Percentiles rank a stretch among this genome's conserved stretches.
phyloP scores from a whole-genome alignment of 768 basidiomycete genomes.

The Naganishia vaughanmartiniae region DNA sequence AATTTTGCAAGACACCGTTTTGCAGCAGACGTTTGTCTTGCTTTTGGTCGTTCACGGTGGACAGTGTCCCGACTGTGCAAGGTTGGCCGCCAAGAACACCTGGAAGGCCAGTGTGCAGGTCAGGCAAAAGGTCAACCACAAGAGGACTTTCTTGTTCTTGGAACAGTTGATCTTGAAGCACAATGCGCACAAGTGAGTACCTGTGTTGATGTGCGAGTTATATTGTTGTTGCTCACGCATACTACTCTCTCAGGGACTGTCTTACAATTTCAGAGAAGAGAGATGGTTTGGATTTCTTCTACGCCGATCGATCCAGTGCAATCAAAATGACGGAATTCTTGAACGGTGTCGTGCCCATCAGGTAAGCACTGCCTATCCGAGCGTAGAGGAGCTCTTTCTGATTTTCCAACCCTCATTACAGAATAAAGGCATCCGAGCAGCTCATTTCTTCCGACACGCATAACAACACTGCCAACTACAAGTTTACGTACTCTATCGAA shows the following conservation, averaged over 20 bases:
- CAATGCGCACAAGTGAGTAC: constrained; percentile 73
- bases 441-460: constrained; percentile 90
- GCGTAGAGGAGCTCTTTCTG: background rate
- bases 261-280: constrained; percentile 86
- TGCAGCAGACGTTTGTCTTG: constrained; percentile 96
- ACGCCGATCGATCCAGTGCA: constrained; percentile 81
- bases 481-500: constrained; percentile 95
- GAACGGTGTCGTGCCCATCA: constrained; percentile 75
- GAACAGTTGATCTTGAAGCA: constrained; percentile 97
- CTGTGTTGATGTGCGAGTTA: background rate
- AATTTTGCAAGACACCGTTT: constrained; percentile 88
- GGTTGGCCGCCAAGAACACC: constrained; percentile 94
- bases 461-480: constrained; percentile 88
- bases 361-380: constrained; percentile 58
- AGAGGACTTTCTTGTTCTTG: constrained; percentile 93
- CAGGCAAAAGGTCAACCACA: constrained; percentile 97
- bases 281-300: constrained; percentile 97
- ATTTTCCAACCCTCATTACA: constrained; percentile 46
- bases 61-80: constrained; percentile 91
- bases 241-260: constrained; percentile 61
- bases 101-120: constrained; percentile 98
- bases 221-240: background rate
- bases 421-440: constrained; percentile 91
- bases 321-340: constrained; percentile 97
- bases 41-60: constrained; percentile 86